Percentiles rank a stretch among this genome's conserved stretches.
Conservation (phyloP, 225 moss, liverwort and hornwort genomes). For the Marchantia paleacea region DNA sequence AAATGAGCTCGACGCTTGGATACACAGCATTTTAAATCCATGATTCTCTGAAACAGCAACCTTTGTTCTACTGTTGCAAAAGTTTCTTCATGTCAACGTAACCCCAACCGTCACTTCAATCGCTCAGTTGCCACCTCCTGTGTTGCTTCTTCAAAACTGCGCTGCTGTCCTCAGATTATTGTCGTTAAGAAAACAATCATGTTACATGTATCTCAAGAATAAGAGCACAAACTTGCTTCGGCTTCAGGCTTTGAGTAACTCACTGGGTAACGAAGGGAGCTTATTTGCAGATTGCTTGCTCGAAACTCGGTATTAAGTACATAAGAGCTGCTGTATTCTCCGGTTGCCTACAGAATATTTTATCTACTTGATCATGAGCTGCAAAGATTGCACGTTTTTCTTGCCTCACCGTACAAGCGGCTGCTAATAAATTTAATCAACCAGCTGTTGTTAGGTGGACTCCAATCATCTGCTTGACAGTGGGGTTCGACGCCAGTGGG, state of each 20-base stretch:
- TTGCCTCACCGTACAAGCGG: neutral
- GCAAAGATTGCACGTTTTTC: neutral
- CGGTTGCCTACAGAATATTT: neutral
- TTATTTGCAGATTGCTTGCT: neutral
- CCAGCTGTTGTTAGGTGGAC: neutral
- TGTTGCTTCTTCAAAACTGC: neutral
- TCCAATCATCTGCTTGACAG: neutral
- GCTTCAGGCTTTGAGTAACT: neutral
- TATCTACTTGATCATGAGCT: neutral
- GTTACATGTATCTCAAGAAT: neutral
- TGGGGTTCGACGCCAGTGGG: neutral
- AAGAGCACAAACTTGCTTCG: neutral
- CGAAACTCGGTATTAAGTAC: no score
- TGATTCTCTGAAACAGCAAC: neutral
- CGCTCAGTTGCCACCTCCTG: neutral
- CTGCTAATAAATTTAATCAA: neutral
- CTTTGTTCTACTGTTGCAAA: neutral
- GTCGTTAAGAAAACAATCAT: neutral
- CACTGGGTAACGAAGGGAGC: neutral
- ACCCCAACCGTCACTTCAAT: neutral
- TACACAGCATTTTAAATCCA: neutral
- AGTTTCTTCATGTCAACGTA: neutral
- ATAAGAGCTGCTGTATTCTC: neutral
- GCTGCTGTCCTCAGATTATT: neutral
- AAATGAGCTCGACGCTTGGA: conserved; percentile 7